phyloP scores from a whole-genome alignment of 2,329 filamentous ascomycete species.

The Monilinia fructicola region DNA sequence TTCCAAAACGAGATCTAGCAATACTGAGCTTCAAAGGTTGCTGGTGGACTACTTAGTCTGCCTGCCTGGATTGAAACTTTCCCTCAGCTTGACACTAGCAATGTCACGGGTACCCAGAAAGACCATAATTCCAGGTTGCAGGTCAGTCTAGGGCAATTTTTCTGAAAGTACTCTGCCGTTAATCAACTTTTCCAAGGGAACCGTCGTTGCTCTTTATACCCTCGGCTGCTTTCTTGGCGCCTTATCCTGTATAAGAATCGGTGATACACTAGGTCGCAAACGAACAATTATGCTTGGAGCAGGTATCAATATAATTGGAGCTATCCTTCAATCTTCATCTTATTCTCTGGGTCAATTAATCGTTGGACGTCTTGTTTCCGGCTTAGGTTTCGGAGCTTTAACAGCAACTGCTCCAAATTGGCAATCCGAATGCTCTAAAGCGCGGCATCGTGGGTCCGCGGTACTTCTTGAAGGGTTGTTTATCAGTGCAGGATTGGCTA shows the following conservation, averaged over 20 bases:
- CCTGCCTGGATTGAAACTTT: slow-evolving; percentile 21
- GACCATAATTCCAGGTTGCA: slow-evolving; percentile 16
- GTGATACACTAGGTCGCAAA: slow-evolving; percentile 57
- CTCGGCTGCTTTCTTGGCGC: slow-evolving; percentile 51
- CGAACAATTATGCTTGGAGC: slow-evolving; percentile 57
- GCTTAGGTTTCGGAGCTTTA: slow-evolving; percentile 52
- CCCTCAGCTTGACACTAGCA: slow-evolving; percentile 23
- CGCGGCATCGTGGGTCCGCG: slow-evolving; percentile 57
- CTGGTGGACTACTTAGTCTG: slow-evolving; percentile 48
- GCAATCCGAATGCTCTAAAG: slow-evolving; percentile 59
- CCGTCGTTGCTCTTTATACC: slow-evolving; percentile 38
- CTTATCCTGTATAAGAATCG: slow-evolving; percentile 39
- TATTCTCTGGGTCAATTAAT: slow-evolving; percentile 54
- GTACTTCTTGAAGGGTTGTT: slow-evolving; percentile 61
- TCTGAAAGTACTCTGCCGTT: not conserved
- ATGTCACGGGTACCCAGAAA: slow-evolving; percentile 4
- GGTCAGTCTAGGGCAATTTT: not conserved
- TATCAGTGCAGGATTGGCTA: slow-evolving; percentile 50
- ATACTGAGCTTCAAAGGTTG: slow-evolving; percentile 41
- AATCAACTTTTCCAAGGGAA: slow-evolving; percentile 17
- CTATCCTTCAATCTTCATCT: slow-evolving; percentile 45
- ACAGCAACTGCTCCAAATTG: slow-evolving; percentile 55
- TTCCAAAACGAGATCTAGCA: not conserved
- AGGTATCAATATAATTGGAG: slow-evolving; percentile 58
- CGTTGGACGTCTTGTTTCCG: slow-evolving; percentile 50